Evolutionary conservation across 208 protist genomes (phyloP), one percentile per base, ranked within the genome.

Genomic region (Acanthamoeba triangularis): DNA sequence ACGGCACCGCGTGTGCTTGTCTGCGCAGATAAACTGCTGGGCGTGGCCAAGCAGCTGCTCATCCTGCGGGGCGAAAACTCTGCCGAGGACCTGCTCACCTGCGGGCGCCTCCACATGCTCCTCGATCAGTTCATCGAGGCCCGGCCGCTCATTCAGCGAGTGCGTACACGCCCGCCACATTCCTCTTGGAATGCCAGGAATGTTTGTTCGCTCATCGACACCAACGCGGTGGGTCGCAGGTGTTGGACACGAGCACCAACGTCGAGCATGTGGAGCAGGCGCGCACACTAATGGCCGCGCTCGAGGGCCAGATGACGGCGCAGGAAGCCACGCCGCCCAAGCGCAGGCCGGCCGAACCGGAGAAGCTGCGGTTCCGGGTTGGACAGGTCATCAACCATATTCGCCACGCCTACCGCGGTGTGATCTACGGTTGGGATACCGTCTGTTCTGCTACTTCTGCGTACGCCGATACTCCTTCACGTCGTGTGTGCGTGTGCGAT

Each of bases 101-200:
- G 69, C 35, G 69, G 69, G 7, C 69, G 69, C n/a, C 69, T 78
- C 33, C 69, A 78, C 69, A 78, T 78, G 69, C 69, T 78, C 33
- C n/a, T 78, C 33, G 69, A 78, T 25, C 69, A 78, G 69, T 78
- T 78, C 33, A 44, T 44, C 69, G 69, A 78, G 33, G 69, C 69
- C 33, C 69, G 69, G 6, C 33, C 35, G 3, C 69, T 78, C 69
- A 78, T 78, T 30, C 69, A 78, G 69, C 69, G 69, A 78, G 69
- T 78, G 37, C 69, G 33, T 25, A 49, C 44, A 49, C 54, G n/a
- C 28, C 63, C 8, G 5, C 63, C n/a, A 30, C 25, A 10, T 41
- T 74, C 65, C 30, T 14, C 65, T 47, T 47, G 44, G 44, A 49
- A 11, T 28, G 61, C 61, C 23, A 30, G 25, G 18, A n/a, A 30